Base-by-base conservation (phyloP, 2,329 filamentous ascomycete genomes). In the Sporothrix schenckii region DNA sequence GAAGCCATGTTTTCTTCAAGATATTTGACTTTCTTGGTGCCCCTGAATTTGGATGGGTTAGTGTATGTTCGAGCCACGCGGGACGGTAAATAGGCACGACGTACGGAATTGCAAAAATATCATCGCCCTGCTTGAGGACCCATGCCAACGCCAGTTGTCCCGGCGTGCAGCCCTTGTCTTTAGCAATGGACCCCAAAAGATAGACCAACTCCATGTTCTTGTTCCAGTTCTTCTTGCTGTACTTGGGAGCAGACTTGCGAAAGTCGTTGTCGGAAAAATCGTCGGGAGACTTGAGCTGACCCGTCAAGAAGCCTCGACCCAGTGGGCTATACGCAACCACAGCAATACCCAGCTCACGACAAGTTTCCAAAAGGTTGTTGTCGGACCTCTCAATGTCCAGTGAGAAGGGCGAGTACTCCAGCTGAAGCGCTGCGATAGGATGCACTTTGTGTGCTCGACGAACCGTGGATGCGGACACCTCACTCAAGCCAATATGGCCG, bases 301-400 rank as follows among this genome's bases (percentile, higher is more conserved):
- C 78, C 0, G 81, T 82, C 30, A 86, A 72, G 11, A 85, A 73
- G 0, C 82, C 82, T 1, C 80, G 78, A 0, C 79, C 80, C 0
- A 83, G 75, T 1, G 81, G 81, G 3, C 77, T 78, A 53, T 81
- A 81, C 0, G 78, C 77, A 0, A 83, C 79, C 14, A 82, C 71
- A 0, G 79, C 77, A 10, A 83, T 77, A 2, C 80, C 84, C 9
- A 86, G 79, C 72, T 84, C 82, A 2, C 81, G 80, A 66, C 80
- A 81, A 5, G 82, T 80, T 24, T 79, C 76, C 3, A 85, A 77
- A n/a, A 84, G 75, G 44, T 81, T 72, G 0, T 77, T 80, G 0
- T 80, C 76, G 2, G 78, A 77, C 10, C 80, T 82, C 75, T 92
- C 89, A 72, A 91, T 86, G 41, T 88, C 84, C 44, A 90, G 81